Evolutionary conservation across 148 eudicot genomes (phyloP), one percentile per base, ranked within the genome.

Genomic region (Rhododendron mucronatum): DNA sequence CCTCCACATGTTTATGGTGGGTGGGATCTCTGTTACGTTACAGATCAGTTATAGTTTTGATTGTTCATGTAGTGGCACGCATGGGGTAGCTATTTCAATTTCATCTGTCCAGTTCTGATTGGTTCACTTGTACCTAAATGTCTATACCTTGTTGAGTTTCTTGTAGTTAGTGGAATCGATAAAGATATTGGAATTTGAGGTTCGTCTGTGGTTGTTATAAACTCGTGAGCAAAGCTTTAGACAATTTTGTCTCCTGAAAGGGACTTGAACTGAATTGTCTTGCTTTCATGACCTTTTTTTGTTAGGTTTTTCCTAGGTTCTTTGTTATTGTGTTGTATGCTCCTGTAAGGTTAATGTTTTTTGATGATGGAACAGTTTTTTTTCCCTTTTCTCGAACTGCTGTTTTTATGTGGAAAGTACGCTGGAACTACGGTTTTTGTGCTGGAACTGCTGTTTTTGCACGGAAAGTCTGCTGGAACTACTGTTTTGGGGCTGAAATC

Each of bases 61-160:
- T 89, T 55, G 59, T 86, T 87, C 87, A 85, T 59, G 55, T 83
- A 81, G 50, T 88, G 67, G 88, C 87, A 59, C 84, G 86, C 80
- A 91, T 91, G 92, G 92, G 92, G 92, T 89, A 91, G 83, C 82
- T 82, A 18, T 39, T 47, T 90, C 51, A 76, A 37, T 84, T 80
- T 59, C 35, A 11, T 59, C 4, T 23, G 26, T 26, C 15, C 74
- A 67, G 0, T 28, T 28, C 74, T 53, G 57, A 53, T 53, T 12
- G 33, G 2, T 14, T 45, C 39, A 37, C n/a, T 37, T 78, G 23
- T 37, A 35, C 30, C 63, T 63, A 10, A 14, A 2, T 63, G 4
- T 82, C 23, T 76, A 5, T 20, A 14, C 4, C 11, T 16, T 57
- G 3, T 12, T 63, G 77, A 44, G 26, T 12, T 63, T 82, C 30